Conservation (phyloP, 2,329 filamentous ascomycete species). For the Hawksworthiomyces lignivorus region DNA sequence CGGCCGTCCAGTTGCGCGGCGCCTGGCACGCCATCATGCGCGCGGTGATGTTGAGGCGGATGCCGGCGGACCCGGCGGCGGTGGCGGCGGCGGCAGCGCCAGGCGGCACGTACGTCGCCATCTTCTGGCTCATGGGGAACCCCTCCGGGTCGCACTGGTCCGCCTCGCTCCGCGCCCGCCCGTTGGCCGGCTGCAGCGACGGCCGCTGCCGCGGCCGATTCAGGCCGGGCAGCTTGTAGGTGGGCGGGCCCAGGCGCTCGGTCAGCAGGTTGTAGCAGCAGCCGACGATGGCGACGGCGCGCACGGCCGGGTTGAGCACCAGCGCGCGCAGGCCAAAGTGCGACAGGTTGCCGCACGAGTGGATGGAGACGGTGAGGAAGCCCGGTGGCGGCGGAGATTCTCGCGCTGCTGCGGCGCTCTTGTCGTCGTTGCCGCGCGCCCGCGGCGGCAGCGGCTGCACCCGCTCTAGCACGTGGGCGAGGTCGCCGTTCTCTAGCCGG, state of each 20-base stretch:
- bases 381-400: slow-evolving; percentile 19
- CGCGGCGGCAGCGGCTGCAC: slow-evolving; percentile 54
- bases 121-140: slow-evolving; percentile 78
- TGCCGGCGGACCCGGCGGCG: slow-evolving; percentile 50
- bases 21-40: slow-evolving; percentile 98
- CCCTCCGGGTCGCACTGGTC: slow-evolving; percentile 77
- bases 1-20: slow-evolving; percentile 78
- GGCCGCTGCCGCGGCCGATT: slow-evolving; percentile 39
- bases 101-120: slow-evolving; percentile 42
- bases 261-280: slow-evolving; percentile 98
- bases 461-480: slow-evolving; percentile 58
- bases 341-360: slow-evolving; percentile 95
- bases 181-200: slow-evolving; percentile 57
- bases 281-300: slow-evolving; percentile 89
- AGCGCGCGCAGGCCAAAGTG: slow-evolving; percentile 89
- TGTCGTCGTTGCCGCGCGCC: no score
- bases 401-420: slow-evolving; percentile 21
- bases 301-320: slow-evolving; percentile 72
- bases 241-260: slow-evolving; percentile 77
- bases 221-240: slow-evolving; percentile 73
- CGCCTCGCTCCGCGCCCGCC: slow-evolving; percentile 59
- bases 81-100: slow-evolving; percentile 27
- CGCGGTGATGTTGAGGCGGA: slow-evolving; percentile 89
- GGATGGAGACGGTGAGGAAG: slow-evolving; percentile 87
- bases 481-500: slow-evolving; percentile 63